Evolutionary conservation across 106 monocot genomes (phyloP).

Genomic region (Vanilla planifolia): DNA sequence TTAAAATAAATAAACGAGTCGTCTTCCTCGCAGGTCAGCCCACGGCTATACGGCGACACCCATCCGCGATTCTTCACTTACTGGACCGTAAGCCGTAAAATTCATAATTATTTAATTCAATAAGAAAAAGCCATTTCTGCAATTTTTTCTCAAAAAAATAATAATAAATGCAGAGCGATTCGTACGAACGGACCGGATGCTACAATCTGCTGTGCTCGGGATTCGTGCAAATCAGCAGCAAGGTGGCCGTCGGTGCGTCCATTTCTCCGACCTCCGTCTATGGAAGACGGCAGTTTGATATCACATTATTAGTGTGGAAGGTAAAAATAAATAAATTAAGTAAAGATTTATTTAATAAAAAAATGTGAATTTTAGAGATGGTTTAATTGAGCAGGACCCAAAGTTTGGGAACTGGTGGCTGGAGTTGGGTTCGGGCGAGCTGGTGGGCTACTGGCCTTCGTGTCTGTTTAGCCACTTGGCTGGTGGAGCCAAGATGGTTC

Average conservation of each 20-base stretch:
- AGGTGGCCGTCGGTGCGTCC: constrained; percentile 50
- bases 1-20: neutral
- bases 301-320: too few relatives aligned
- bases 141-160: too few relatives aligned
- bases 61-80: constrained; percentile 76
- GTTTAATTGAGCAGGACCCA: constrained; percentile 41
- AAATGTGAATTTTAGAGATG: too few relatives aligned
- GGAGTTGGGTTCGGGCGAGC: constrained; percentile 58
- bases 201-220: constrained; percentile 64
- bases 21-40: constrained; percentile 51
- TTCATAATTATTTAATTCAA: constrained; percentile 23
- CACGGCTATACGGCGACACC: constrained; percentile 59
- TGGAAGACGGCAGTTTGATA: constrained; percentile 31
- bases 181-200: constrained; percentile 29
- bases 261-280: constrained; percentile 37
- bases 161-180: too few relatives aligned
- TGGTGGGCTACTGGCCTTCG: constrained; percentile 87
- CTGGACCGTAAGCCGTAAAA: constrained; percentile 64
- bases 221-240: constrained; percentile 50
- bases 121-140: too few relatives aligned
- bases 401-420: constrained; percentile 89
- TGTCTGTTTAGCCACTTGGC: constrained; percentile 58
- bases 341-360: too few relatives aligned
- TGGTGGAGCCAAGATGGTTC: constrained; percentile 63
- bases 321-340: too few relatives aligned